Conservation (phyloP, 306 rosid genomes). For the Quercus bicolor region DNA sequence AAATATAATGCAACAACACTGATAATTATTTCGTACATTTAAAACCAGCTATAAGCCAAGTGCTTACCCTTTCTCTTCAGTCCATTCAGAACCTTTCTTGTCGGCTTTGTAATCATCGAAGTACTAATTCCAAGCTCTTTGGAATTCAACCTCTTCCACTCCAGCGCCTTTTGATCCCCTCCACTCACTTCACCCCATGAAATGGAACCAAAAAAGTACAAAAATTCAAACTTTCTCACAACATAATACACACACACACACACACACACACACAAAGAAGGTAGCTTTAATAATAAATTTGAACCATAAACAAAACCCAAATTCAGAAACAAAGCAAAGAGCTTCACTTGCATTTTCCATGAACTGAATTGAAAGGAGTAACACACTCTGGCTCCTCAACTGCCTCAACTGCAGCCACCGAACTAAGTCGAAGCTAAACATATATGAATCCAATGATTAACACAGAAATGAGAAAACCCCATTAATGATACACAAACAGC, state of each 20-base stretch:
- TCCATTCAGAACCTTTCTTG: conserved; percentile 57
- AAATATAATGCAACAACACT: not conserved
- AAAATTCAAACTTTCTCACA: conserved; percentile 4
- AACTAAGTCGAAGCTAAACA: conserved; percentile 39
- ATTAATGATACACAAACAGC: not conserved
- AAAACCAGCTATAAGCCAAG: not conserved
- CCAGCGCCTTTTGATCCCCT: conserved; percentile 32
- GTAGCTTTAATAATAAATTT: not conserved
- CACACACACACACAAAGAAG: not conserved
- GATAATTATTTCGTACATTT: not conserved
- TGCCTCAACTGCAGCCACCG: conserved; percentile 34
- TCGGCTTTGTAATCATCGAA: conserved; percentile 64
- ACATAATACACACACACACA: not conserved
- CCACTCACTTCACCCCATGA: conserved; percentile 10
- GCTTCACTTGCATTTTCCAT: conserved; percentile 43
- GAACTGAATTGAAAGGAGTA: conserved; percentile 7
- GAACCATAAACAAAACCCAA: not conserved
- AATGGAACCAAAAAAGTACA: not conserved
- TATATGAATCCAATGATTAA: not conserved
- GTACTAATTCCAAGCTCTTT: conserved; percentile 66
- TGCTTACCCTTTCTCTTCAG: conserved; percentile 62
- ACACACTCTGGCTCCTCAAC: conserved; percentile 36
- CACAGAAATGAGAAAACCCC: not conserved
- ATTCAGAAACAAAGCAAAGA: conserved; percentile 1
- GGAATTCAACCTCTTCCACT: conserved; percentile 70